These are phyloP conservation scores for Crithidia expoeki DNA, from an alignment of 208 protist genomes.

Conservation along the genomic window DNA sequence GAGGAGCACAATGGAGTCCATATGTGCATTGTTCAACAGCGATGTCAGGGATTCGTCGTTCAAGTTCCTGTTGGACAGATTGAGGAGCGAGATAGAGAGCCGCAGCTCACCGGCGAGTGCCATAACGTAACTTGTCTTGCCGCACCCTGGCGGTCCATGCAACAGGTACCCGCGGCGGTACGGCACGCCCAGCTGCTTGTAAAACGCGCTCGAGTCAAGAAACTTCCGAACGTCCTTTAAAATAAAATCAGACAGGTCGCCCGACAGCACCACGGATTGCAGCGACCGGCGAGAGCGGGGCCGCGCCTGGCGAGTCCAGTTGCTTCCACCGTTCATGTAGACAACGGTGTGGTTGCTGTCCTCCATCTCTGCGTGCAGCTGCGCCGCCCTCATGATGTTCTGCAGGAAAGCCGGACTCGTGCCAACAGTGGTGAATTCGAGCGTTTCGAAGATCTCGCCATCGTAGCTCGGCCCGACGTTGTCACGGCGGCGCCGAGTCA, in stretches of 20 bases:
- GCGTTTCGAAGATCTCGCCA: conserved; percentile 84
- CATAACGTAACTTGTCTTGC: conserved; percentile 94
- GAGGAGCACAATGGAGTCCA: conserved; percentile 91
- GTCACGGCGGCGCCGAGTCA: conserved; percentile 71
- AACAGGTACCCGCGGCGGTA: conserved; percentile 96
- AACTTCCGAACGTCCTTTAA: conserved; percentile 86
- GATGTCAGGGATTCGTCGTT: conserved; percentile 88
- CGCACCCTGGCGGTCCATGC: conserved; percentile 94
- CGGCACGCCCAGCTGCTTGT: conserved; percentile 92
- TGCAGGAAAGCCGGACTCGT: conserved; percentile 53
- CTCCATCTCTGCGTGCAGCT: conserved; percentile 50
- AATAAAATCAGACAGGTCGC: conserved; percentile 61
- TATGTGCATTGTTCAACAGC: conserved; percentile 87
- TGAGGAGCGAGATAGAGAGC: conserved; percentile 95
- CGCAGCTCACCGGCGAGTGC: conserved; percentile 92
- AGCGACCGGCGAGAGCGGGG: conserved; percentile 81
- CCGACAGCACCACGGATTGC: conserved; percentile 90
- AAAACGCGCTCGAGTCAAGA: conserved; percentile 83
- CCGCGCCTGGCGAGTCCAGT: conserved; percentile 72
- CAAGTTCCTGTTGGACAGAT: conserved; percentile 83
- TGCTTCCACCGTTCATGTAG: conserved; percentile 77
- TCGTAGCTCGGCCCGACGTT: conserved; percentile 62
- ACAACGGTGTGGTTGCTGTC: conserved; percentile 87
- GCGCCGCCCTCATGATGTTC: conserved; percentile 77
- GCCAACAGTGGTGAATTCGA: conserved; percentile 79